A percentile compares a stretch with the other conserved stretches of the same genome.
Conservation (phyloP, 345 rosid species). For the Moringa oleifera region DNA sequence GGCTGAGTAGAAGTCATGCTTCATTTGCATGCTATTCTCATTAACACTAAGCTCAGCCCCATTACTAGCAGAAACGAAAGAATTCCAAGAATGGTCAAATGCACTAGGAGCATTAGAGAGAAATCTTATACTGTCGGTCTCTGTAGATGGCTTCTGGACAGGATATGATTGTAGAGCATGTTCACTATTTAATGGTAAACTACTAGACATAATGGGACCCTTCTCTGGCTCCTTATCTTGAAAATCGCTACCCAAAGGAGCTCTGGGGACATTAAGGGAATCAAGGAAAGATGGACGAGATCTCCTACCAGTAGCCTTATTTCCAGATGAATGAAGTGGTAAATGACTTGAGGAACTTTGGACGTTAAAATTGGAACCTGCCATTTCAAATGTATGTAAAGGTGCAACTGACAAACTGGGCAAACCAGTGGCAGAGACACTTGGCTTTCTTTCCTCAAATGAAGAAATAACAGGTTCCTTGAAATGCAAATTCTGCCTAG, state of each 20-base stretch:
- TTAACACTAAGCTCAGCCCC: slow-evolving; percentile 31
- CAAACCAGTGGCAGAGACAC: slow-evolving; percentile 35
- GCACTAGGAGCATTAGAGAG: slow-evolving; percentile 28
- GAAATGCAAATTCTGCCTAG: slow-evolving; percentile 25
- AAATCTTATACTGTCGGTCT: slow-evolving; percentile 30
- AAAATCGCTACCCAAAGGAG: slow-evolving; percentile 38
- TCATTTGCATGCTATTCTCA: slow-evolving; percentile 28
- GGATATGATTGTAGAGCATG: slow-evolving; percentile 34
- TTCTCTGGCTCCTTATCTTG: slow-evolving; percentile 33
- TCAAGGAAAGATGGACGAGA: slow-evolving; percentile 89
- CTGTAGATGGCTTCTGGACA: slow-evolving; percentile 27
- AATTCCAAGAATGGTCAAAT: slow-evolving; percentile 25
- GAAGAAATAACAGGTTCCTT: slow-evolving; percentile 21
- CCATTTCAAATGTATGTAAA: slow-evolving; percentile 36
- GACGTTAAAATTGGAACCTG: slow-evolving; percentile 34
- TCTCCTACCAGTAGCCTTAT: slow-evolving; percentile 53
- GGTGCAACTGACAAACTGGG: slow-evolving; percentile 25
- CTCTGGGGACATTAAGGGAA: slow-evolving; percentile 60
- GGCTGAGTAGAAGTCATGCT: slow-evolving; percentile 41
- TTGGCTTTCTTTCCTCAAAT: slow-evolving; percentile 37
- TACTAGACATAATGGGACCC: slow-evolving; percentile 26
- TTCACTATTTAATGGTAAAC: slow-evolving; percentile 28
- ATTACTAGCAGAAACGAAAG: slow-evolving; percentile 28
- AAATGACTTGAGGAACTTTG: slow-evolving; percentile 34
- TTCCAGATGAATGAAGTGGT: slow-evolving; percentile 29